phyloP scores from a whole-genome alignment of 768 basidiomycete genomes.

The Cyclocybe aegerita region DNA sequence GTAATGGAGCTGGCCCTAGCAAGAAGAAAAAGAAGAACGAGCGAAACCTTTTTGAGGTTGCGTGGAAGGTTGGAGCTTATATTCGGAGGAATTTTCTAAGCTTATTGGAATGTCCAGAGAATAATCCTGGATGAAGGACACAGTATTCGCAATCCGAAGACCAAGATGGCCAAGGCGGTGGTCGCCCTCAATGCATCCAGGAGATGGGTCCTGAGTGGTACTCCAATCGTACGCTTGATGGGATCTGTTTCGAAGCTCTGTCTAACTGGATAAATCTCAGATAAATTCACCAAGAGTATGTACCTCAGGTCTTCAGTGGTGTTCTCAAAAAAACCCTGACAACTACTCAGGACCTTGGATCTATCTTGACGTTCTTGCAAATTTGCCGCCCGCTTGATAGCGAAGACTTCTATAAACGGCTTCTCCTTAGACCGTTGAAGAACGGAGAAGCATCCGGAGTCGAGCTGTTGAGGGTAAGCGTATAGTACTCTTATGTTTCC shows the following conservation, averaged over 20 bases:
- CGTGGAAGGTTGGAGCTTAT: conserved; percentile 69
- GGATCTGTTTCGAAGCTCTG: not conserved
- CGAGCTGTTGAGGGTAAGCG: conserved; percentile 65
- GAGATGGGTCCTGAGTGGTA: conserved; percentile 82
- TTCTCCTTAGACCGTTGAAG: conserved; percentile 77
- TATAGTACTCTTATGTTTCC: conserved; percentile 2
- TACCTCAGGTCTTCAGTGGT: not conserved
- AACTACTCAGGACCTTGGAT: conserved; percentile 74
- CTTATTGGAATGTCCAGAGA: conserved; percentile 39
- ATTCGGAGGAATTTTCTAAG: not conserved
- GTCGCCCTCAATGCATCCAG: conserved; percentile 64
- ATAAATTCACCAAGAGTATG: conserved; percentile 76
- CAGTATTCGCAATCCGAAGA: conserved; percentile 80
- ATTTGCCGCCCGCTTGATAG: conserved; percentile 87
- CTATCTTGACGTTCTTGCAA: conserved; percentile 78
- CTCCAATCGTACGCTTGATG: conserved; percentile 73
- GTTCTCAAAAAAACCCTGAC: not conserved
- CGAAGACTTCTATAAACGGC: conserved; percentile 76
- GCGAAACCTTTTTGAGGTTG: conserved; percentile 60
- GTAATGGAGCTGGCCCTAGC: conserved; percentile 28
- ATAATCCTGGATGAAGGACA: conserved; percentile 91
- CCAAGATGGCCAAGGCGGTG: conserved; percentile 78
- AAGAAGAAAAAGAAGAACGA: conserved; percentile 66
- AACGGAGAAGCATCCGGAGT: conserved; percentile 65
- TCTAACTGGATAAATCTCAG: conserved; percentile 30